Percentiles rank a stretch among this genome's conserved stretches.
Conservation (phyloP, 257 asterid species). For the Gentiana macrophylla region DNA sequence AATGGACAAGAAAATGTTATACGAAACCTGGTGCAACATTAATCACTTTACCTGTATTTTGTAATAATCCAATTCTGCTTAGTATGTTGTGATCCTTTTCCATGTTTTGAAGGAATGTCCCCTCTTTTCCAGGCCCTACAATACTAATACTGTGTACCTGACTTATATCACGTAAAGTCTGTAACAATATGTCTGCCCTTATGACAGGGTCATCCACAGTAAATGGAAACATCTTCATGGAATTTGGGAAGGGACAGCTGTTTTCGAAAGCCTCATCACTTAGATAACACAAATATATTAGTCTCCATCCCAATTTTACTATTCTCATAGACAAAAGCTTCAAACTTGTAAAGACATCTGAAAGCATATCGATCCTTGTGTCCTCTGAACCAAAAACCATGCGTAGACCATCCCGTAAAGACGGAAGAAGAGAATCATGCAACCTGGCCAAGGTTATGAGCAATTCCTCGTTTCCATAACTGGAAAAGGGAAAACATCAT, state of each 20-base stretch:
- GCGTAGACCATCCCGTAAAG: slow-evolving; percentile 54
- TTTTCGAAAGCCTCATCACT: slow-evolving; percentile 72
- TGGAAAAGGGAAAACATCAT: slow-evolving; percentile 31
- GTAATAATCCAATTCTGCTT: slow-evolving; percentile 54
- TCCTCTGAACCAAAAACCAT: slow-evolving; percentile 34
- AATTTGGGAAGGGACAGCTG: slow-evolving; percentile 29
- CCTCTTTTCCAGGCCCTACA: slow-evolving; percentile 34
- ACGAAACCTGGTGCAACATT: background rate
- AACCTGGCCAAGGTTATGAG: slow-evolving; percentile 59
- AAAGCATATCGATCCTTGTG: slow-evolving; percentile 33
- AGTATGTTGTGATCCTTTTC: slow-evolving; percentile 59
- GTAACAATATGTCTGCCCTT: slow-evolving; percentile 76
- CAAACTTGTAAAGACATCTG: slow-evolving; percentile 48
- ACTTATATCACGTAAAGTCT: slow-evolving; percentile 55
- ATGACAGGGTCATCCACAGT: slow-evolving; percentile 78
- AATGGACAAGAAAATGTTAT: background rate
- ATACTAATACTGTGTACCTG: slow-evolving; percentile 23
- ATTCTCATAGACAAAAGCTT: slow-evolving; percentile 60
- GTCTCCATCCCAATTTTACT: slow-evolving; percentile 64
- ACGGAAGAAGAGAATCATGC: slow-evolving; percentile 76
- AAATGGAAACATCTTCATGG: slow-evolving; percentile 88
- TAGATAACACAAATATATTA: slow-evolving; percentile 60
- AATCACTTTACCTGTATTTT: slow-evolving; percentile 39
- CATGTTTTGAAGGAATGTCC: slow-evolving; percentile 58
- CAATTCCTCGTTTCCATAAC: slow-evolving; percentile 73